Conservation (phyloP, 2,329 filamentous ascomycete species). For the Cadophora luteo-olivacea region DNA sequence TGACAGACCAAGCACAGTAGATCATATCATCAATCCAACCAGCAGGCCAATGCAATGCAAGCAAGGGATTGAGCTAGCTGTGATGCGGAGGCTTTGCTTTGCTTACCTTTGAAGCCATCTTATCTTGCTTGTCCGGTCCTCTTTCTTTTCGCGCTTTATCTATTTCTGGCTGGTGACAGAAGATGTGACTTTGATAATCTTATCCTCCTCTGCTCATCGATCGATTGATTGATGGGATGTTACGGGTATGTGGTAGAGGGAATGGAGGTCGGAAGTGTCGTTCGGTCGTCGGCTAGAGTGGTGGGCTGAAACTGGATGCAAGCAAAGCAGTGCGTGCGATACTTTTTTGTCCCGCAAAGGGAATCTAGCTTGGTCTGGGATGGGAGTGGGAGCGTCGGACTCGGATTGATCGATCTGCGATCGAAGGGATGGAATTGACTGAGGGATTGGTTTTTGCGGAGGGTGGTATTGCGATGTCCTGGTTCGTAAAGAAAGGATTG, state of each 20-base stretch:
- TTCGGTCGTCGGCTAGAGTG: constrained; percentile 8
- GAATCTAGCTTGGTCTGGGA: neutral
- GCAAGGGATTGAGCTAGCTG: too few relatives aligned
- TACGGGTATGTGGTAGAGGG: neutral
- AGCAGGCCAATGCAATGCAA: neutral
- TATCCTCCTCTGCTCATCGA: constrained; percentile 10
- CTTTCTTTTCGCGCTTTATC: constrained; percentile 28
- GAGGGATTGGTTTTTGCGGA: constrained; percentile 4
- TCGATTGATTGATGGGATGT: neutral
- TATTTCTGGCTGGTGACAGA: constrained; percentile 28
- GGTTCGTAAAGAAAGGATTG: neutral
- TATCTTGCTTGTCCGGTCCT: constrained; percentile 14
- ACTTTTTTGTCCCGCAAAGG: constrained; percentile 5
- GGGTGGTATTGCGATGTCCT: neutral
- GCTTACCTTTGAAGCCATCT: constrained; percentile 49
- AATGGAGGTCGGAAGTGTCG: neutral
- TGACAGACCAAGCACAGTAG: neutral
- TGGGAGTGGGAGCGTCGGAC: neutral
- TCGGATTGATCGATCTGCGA: constrained; percentile 14
- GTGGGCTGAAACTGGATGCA: constrained; percentile 11
- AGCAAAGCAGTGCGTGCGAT: constrained; percentile 16
- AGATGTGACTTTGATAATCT: constrained; percentile 1
- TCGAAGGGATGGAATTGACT: constrained; percentile 6
- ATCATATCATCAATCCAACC: neutral
- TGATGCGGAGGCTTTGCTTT: neutral